Conservation (phyloP, 768 basidiomycete genomes). For the Pleurotus pulmonarius region DNA sequence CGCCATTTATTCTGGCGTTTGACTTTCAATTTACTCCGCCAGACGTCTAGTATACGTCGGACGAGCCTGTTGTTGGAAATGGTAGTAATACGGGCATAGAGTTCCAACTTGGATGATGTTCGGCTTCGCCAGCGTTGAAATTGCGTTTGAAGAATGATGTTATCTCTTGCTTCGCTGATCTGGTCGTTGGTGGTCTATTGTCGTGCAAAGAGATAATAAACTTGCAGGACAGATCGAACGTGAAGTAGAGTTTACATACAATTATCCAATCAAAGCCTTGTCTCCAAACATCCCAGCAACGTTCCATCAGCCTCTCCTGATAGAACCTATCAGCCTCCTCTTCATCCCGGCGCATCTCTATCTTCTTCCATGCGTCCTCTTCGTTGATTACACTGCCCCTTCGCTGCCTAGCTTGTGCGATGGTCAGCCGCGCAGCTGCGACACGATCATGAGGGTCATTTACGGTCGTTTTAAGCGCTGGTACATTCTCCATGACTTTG, state of each 20-base stretch:
- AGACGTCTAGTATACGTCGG: conserved; percentile 38
- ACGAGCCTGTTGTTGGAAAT: conserved; percentile 43
- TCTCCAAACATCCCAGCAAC: conserved; percentile 75
- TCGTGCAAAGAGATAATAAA: conserved; percentile 8
- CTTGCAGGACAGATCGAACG: conserved; percentile 6
- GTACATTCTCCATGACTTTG: conserved; percentile 3
- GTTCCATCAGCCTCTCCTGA: conserved; percentile 57
- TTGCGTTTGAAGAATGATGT: conserved; percentile 53
- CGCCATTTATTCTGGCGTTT: conserved; percentile 60
- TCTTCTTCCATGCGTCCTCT: conserved; percentile 76
- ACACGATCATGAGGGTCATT: conserved; percentile 1
- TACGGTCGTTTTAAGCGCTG: no score
- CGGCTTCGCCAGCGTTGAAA: conserved; percentile 61
- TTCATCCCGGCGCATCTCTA: conserved; percentile 67
- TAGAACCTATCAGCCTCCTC: conserved; percentile 68
- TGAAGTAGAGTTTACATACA: conserved; percentile 40
- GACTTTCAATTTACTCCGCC: conserved; percentile 53
- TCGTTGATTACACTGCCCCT: conserved; percentile 56
- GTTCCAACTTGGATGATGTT: conserved; percentile 30
- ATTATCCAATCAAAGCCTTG: conserved; percentile 69
- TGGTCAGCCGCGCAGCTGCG: conserved; percentile 22
- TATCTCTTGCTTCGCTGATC: conserved; percentile 64
- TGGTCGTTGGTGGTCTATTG: conserved; percentile 68
- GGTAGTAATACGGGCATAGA: conserved; percentile 36
- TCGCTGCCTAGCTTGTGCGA: conserved; percentile 33